Evolutionary conservation across 2,329 filamentous ascomycete species (phyloP).

Genomic region (Diaporthe longicolla): DNA sequence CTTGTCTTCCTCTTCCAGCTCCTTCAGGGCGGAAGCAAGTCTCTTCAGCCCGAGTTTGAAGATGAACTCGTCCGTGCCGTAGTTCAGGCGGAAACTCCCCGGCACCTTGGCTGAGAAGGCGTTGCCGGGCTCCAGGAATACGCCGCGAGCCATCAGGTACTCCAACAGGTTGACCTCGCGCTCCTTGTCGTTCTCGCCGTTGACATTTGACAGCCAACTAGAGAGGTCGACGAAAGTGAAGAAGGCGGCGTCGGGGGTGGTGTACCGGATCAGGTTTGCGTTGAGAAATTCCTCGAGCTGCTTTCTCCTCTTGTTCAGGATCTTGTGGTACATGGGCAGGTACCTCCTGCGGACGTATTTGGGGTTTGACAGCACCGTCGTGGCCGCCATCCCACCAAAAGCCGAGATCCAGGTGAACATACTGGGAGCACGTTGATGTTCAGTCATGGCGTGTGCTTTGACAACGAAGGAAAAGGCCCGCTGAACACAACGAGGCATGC

Average conservation of each 20-base stretch:
- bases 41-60: slow-evolving; percentile 35
- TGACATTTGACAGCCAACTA: slow-evolving; percentile 35
- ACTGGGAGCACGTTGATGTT: slow-evolving; percentile 14
- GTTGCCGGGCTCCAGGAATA: slow-evolving; percentile 37
- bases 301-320: slow-evolving; percentile 28
- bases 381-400: slow-evolving; percentile 28
- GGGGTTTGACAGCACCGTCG: slow-evolving; percentile 32
- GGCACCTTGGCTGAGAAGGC: slow-evolving; percentile 33
- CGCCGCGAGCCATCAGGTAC: slow-evolving; percentile 35
- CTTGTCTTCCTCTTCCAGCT: slow-evolving; percentile 34
- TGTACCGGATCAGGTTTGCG: slow-evolving; percentile 14
- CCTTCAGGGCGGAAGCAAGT: slow-evolving; percentile 23
- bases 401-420: slow-evolving; percentile 42
- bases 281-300: slow-evolving; percentile 23
- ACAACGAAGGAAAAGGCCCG: background rate
- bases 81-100: slow-evolving; percentile 37
- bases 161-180: slow-evolving; percentile 31
- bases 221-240: slow-evolving; percentile 37
- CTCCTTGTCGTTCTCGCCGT: slow-evolving; percentile 21
- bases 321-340: slow-evolving; percentile 34
- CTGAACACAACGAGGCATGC: background rate
- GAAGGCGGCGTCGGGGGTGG: slow-evolving; percentile 30
- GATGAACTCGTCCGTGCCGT: slow-evolving; percentile 19
- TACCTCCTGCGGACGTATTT: slow-evolving; percentile 33
- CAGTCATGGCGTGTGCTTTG: background rate